Evolutionary conservation across 805 yeast species (phyloP).

Genomic region (Dipodascus geniculatus): DNA sequence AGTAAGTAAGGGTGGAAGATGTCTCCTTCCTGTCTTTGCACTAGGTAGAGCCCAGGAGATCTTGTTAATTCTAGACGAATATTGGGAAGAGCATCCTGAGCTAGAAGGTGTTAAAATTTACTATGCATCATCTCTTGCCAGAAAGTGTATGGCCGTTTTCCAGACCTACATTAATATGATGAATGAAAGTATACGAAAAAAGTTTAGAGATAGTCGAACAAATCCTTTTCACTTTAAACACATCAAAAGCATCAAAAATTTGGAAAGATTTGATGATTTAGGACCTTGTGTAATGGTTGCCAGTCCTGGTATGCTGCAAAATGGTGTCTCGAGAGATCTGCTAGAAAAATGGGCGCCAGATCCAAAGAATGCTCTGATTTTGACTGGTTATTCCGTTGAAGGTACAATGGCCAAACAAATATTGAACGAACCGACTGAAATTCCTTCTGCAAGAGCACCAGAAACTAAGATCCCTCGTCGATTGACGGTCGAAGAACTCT

Average conservation of each 20-base stretch:
- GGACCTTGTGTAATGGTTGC: constrained; percentile 96
- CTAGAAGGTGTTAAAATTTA: constrained; percentile 72
- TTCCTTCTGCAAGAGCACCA: constrained; percentile 72
- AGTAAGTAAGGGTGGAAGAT: constrained; percentile 78
- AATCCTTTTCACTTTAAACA: constrained; percentile 89
- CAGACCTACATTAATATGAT: constrained; percentile 95
- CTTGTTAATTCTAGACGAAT: constrained; percentile 80
- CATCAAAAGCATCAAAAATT: constrained; percentile 63
- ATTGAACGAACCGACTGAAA: constrained; percentile 80
- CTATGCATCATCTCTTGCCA: constrained; percentile 87
- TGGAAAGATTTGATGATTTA: constrained; percentile 81
- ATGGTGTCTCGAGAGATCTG: constrained; percentile 84
- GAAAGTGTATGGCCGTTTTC: constrained; percentile 94
- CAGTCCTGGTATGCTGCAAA: constrained; percentile 96
- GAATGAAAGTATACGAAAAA: constrained; percentile 79
- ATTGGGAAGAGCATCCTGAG: constrained; percentile 80
- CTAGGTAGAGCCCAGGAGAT: constrained; percentile 95
- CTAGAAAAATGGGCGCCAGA: constrained; percentile 98
- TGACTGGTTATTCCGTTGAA: constrained; percentile 97
- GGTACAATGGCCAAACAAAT: constrained; percentile 95
- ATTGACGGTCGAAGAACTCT: constrained; percentile 78
- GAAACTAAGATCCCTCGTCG: constrained; percentile 81
- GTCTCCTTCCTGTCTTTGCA: constrained; percentile 88
- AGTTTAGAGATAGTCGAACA: constrained; percentile 62
- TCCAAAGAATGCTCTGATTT: constrained; percentile 70